Percentiles rank a stretch among this genome's conserved stretches.
Conservation (phyloP, 768 basidiomycete genomes). For the Fistulinella prunicolor region DNA sequence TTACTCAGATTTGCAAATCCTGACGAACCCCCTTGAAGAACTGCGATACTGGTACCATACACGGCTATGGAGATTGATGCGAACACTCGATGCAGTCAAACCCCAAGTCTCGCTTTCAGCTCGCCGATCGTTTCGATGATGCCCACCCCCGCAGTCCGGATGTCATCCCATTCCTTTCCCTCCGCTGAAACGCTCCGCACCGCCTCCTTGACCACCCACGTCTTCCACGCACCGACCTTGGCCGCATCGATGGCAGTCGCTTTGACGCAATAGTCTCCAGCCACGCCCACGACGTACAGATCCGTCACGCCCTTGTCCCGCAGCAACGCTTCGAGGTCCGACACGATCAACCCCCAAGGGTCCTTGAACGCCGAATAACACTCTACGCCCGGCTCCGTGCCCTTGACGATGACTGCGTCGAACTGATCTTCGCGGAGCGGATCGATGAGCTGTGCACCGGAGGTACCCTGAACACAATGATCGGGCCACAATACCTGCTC, state of each 20-base stretch:
- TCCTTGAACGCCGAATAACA: conserved; percentile 81
- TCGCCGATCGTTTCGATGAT: conserved; percentile 31
- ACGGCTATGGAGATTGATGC: too few species aligned
- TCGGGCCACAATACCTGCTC: conserved; percentile 76
- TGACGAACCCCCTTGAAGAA: too few species aligned
- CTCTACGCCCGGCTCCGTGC: conserved; percentile 58
- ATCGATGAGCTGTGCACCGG: conserved; percentile 59
- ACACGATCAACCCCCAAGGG: conserved; percentile 46
- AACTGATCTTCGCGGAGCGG: conserved; percentile 43
- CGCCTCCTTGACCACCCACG: conserved; percentile 49
- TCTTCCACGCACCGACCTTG: conserved; percentile 43
- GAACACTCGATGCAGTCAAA: too few species aligned
- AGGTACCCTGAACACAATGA: conserved; percentile 64
- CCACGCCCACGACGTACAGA: conserved; percentile 64
- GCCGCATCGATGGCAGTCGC: conserved; percentile 53
- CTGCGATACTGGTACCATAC: too few species aligned
- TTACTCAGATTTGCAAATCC: too few species aligned
- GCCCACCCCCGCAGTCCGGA: conserved; percentile 35
- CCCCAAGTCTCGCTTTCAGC: conserved; percentile 24
- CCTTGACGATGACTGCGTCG: conserved; percentile 51
- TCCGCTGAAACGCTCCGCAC: conserved; percentile 40
- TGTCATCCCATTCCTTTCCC: conserved; percentile 36
- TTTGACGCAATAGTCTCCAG: conserved; percentile 78
- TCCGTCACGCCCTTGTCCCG: conserved; percentile 46
- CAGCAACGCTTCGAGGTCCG: conserved; percentile 46